Percentiles rank a stretch among this genome's conserved stretches.
Evolutionary conservation across 2,329 filamentous ascomycete genomes (phyloP).

Genomic region (Monosporascus sp.): DNA sequence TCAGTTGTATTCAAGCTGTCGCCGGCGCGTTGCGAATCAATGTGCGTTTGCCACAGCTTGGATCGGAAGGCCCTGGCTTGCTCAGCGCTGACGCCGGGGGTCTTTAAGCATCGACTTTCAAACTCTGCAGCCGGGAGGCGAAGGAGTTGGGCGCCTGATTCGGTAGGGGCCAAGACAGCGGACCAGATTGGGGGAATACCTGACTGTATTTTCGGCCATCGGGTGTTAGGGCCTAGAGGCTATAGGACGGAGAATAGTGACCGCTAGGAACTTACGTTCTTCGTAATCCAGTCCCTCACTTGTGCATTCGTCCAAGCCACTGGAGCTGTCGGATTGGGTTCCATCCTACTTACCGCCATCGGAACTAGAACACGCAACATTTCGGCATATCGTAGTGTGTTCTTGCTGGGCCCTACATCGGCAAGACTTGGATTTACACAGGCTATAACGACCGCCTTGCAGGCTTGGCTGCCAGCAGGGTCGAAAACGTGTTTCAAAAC

Average conservation of each 20-base stretch:
- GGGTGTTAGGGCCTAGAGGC: too few species aligned
- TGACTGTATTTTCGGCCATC: too few species aligned
- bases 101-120: conserved; percentile 33
- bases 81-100: conserved; percentile 26
- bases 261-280: too few species aligned
- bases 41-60: conserved; percentile 37
- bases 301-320: too few species aligned
- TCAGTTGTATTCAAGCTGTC: too few species aligned
- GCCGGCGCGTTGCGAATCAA: conserved; percentile 20
- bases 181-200: too few species aligned
- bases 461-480: conserved; percentile 29
- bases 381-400: conserved; percentile 44
- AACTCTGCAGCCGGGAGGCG: conserved; percentile 35
- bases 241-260: too few species aligned
- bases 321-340: not conserved
- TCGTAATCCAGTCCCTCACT: too few species aligned
- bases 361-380: conserved; percentile 36
- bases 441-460: conserved; percentile 40
- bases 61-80: conserved; percentile 35
- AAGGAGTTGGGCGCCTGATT: conserved; percentile 36
- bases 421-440: conserved; percentile 42
- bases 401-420: conserved; percentile 39
- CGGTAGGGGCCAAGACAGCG: conserved; percentile 31
- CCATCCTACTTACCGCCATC: conserved; percentile 9
- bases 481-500: conserved; percentile 46